Percentiles rank a stretch among this genome's conserved stretches.
phyloP scores from a whole-genome alignment of 2,329 filamentous ascomycete genomes.

The Hypoxylon sp. region DNA sequence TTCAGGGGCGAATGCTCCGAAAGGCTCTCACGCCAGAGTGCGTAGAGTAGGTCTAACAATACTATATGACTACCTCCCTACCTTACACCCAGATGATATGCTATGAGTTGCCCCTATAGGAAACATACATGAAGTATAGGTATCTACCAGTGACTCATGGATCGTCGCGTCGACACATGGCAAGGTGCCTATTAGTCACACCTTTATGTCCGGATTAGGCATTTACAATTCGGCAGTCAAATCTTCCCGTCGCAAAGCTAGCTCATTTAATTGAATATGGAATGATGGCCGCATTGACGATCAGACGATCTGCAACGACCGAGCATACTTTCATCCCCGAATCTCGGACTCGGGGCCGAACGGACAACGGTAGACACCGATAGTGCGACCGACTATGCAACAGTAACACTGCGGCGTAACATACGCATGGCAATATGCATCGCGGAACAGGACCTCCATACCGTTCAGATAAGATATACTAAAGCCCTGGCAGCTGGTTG shows the following conservation, averaged over 20 bases:
- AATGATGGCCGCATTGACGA: not conserved
- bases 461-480: not conserved
- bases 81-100: not conserved
- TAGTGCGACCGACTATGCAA: constrained; percentile 3
- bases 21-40: not conserved
- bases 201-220: not conserved
- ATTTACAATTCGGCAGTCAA: not conserved
- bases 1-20: not conserved
- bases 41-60: not conserved
- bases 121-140: not conserved
- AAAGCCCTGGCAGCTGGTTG: not conserved
- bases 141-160: not conserved
- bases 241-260: not conserved
- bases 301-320: not conserved
- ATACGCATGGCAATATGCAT: not conserved
- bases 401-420: constrained; percentile 1
- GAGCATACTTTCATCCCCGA: not conserved
- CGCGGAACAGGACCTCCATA: not conserved
- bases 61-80: too few relatives aligned
- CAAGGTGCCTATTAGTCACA: not conserved
- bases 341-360: constrained; percentile 4
- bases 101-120: not conserved
- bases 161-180: not conserved
- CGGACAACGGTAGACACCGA: constrained; percentile 1
- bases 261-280: not conserved